phyloP scores from a whole-genome alignment of 306 rosid genomes.

The Prunus kanzakura region DNA sequence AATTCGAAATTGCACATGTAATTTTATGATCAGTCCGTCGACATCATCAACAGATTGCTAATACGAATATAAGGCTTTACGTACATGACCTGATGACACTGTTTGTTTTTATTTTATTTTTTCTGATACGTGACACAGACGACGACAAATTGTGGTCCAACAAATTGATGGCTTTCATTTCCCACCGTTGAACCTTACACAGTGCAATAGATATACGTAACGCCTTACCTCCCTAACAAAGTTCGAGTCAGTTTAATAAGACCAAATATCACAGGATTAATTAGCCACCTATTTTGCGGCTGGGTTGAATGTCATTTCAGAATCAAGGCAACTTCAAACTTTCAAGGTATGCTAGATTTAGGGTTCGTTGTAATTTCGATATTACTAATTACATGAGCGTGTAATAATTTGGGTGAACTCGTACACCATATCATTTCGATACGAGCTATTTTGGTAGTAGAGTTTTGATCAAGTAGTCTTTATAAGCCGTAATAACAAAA shows the following conservation, averaged over 20 bases:
- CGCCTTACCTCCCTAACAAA: not conserved
- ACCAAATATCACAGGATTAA: not conserved
- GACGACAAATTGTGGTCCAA: slow-evolving; percentile 3
- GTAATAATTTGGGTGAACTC: not conserved
- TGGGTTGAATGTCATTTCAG: too few relatives aligned
- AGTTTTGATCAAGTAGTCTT: too few relatives aligned
- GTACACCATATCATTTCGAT: too few relatives aligned
- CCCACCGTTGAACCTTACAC: not conserved
- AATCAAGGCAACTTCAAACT: too few relatives aligned
- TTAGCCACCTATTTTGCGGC: too few relatives aligned
- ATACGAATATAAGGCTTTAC: not conserved
- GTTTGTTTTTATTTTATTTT: too few relatives aligned
- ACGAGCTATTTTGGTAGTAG: not conserved
- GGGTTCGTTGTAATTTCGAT: not conserved
- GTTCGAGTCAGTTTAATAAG: not conserved
- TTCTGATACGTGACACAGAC: not conserved
- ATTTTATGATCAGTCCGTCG: not conserved
- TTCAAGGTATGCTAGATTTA: not conserved
- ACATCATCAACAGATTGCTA: not conserved
- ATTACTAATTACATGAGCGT: too few relatives aligned
- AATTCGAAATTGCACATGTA: not conserved
- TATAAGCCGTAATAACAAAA: too few relatives aligned
- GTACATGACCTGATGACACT: not conserved
- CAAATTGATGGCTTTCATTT: not conserved
- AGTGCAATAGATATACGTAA: not conserved